Conservation (phyloP, 1,284 basidiomycete genomes). For the Mrakiaceae sp. region DNA sequence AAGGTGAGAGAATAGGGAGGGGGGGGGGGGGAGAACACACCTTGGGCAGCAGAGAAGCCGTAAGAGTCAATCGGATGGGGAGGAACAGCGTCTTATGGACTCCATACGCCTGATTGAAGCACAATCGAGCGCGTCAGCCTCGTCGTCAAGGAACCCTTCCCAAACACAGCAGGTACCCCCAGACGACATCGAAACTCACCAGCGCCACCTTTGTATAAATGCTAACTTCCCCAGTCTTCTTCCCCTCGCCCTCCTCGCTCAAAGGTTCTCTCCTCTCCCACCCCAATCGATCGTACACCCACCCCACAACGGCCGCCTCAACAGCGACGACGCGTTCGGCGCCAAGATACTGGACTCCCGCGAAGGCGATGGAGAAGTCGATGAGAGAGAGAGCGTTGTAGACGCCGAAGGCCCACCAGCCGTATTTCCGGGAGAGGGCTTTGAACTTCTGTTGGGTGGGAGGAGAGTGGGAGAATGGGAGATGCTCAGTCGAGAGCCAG, state of each 20-base stretch:
- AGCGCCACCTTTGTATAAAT: too few species aligned
- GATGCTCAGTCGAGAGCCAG: too few species aligned
- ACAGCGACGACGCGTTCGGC: constrained; percentile 66
- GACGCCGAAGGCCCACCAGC: constrained; percentile 77
- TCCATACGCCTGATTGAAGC: constrained; percentile 58
- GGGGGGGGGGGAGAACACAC: neutral
- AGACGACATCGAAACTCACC: too few species aligned
- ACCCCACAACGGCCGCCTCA: constrained; percentile 38
- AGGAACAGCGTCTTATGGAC: constrained; percentile 85
- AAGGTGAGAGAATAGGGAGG: neutral
- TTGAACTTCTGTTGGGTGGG: constrained; percentile 49
- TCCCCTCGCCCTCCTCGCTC: constrained; percentile 45
- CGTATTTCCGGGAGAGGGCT: constrained; percentile 70
- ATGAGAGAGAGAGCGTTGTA: constrained; percentile 53
- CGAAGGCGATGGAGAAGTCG: constrained; percentile 71
- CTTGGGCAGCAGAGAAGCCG: constrained; percentile 46
- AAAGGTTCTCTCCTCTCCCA: constrained; percentile 43
- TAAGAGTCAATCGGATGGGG: constrained; percentile 70
- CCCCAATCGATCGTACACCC: constrained; percentile 42
- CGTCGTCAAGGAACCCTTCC: constrained; percentile 31
- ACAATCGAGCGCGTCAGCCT: constrained; percentile 75
- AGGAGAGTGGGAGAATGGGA: too few species aligned
- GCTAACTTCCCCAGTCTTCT: too few species aligned
- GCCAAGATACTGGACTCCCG: constrained; percentile 67
- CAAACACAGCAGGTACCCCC: too few species aligned